Percentiles rank a stretch among this genome's conserved stretches.
Conservation (phyloP, 306 rosid genomes). For the Lupinus albus region DNA sequence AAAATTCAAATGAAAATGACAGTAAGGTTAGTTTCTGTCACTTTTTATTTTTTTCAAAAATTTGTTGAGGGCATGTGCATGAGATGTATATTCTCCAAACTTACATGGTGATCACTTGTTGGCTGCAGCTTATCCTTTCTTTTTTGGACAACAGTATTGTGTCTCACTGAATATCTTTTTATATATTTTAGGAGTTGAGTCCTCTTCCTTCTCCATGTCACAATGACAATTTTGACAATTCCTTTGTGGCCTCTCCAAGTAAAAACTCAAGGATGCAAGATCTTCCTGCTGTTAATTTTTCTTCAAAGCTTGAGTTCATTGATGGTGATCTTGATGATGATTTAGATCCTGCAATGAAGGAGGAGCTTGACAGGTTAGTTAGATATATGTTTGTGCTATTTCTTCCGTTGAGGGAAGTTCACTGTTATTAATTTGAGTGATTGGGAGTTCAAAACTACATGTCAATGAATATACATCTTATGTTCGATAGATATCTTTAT, state of each 20-base stretch:
- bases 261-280: slow-evolving; percentile 56
- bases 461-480: not conserved
- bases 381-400: slow-evolving; percentile 20
- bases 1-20: slow-evolving; percentile 52
- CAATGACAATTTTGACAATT: slow-evolving; percentile 47
- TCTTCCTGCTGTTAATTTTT: slow-evolving; percentile 48
- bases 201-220: slow-evolving; percentile 53
- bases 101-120: slow-evolving; percentile 10
- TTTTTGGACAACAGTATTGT: slow-evolving; percentile 10
- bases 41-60: slow-evolving; percentile 20
- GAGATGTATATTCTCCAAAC: not conserved
- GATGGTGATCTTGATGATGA: slow-evolving; percentile 78
- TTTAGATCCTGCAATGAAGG: slow-evolving; percentile 87
- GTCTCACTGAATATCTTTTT: slow-evolving; percentile 30
- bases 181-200: slow-evolving; percentile 58
- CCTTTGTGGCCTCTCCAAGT: slow-evolving; percentile 54
- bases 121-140: not conserved
- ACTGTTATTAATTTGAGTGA: not conserved
- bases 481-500: not conserved
- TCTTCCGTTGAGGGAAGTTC: slow-evolving; percentile 21
- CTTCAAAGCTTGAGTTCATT: slow-evolving; percentile 65
- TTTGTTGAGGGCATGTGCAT: not conserved
- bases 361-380: slow-evolving; percentile 82
- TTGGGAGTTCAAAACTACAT: slow-evolving; percentile 14
- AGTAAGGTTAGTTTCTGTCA: slow-evolving; percentile 51